Conservation (phyloP, 2,329 filamentous ascomycete genomes). For the Colletotrichum tropicicola region DNA sequence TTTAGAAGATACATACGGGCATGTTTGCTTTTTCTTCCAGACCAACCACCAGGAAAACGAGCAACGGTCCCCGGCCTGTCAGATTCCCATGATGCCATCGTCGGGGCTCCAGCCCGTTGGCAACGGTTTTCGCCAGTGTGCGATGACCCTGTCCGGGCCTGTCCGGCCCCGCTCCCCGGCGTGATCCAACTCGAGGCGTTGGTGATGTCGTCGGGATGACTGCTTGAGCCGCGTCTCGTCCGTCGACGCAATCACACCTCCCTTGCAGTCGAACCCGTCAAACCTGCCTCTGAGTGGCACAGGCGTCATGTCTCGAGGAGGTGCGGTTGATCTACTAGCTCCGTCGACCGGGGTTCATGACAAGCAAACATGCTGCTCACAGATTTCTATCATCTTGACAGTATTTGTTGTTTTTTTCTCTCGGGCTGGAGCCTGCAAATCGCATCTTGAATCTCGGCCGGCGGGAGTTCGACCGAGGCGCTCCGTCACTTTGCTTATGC, state of each 20-base stretch:
- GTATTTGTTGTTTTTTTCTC: background rate
- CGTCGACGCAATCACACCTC: conserved; percentile 1
- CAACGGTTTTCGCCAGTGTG: conserved; percentile 10
- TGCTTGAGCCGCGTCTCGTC: conserved; percentile 4
- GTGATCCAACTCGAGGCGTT: background rate
- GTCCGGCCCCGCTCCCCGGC: conserved; percentile 23
- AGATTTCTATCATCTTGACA: conserved; percentile 1
- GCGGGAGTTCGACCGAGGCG: background rate
- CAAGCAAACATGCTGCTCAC: conserved; percentile 1
- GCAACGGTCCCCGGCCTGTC: conserved; percentile 16
- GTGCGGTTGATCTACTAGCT: conserved; percentile 22
- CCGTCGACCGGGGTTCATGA: conserved; percentile 17
- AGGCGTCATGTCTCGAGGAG: background rate
- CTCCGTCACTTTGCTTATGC: background rate
- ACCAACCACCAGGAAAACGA: background rate
- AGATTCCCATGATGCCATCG: conserved; percentile 2
- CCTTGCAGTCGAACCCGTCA: conserved; percentile 2
- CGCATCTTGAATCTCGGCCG: background rate
- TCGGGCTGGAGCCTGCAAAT: background rate
- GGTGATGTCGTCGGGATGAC: conserved; percentile 9
- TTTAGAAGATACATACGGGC: conserved; percentile 3
- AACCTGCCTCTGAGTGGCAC: background rate
- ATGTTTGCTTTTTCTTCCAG: conserved; percentile 1
- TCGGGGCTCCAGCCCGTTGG: conserved; percentile 2
- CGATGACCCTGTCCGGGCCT: conserved; percentile 11